Percentiles rank a stretch among this genome's conserved stretches.
These are phyloP conservation scores for Nakaseomyces kungkrabaensis DNA, from an alignment of 1,139 yeast genomes.

Conservation along the genomic window DNA sequence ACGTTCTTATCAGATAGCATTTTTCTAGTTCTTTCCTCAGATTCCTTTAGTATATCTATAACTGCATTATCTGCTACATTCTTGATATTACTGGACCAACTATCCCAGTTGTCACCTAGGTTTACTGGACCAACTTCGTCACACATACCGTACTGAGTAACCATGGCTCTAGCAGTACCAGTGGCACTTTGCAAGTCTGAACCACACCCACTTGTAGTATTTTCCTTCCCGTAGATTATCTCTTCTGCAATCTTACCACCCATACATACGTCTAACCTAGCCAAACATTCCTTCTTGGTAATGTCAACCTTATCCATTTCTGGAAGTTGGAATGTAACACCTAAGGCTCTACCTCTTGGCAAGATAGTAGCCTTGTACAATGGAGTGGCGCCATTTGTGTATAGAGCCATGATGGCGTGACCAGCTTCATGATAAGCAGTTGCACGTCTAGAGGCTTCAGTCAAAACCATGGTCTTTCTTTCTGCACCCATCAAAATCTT, in stretches of 20 bases:
- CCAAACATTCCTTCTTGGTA: slow-evolving; percentile 80
- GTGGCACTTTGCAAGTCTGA: slow-evolving; percentile 88
- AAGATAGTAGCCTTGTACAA: slow-evolving; percentile 92
- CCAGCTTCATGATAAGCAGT: slow-evolving; percentile 99
- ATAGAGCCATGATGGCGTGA: slow-evolving; percentile 96
- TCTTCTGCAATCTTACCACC: slow-evolving; percentile 99
- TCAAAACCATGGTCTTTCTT: slow-evolving; percentile 91
- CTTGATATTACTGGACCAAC: slow-evolving; percentile 84
- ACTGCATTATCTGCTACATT: slow-evolving; percentile 92
- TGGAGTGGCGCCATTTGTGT: slow-evolving; percentile 91
- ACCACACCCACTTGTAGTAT: slow-evolving; percentile 91
- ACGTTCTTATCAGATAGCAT: slow-evolving; percentile 49
- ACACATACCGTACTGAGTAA: slow-evolving; percentile 93
- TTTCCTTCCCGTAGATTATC: slow-evolving; percentile 77
- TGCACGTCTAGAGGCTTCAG: slow-evolving; percentile 85
- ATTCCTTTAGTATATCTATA: slow-evolving; percentile 55
- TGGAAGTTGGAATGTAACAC: slow-evolving; percentile 93
- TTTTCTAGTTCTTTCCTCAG: slow-evolving; percentile 72
- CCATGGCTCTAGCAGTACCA: slow-evolving; percentile 91
- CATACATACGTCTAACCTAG: slow-evolving; percentile 93
- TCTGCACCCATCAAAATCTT: slow-evolving; percentile 97
- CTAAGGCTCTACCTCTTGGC: slow-evolving; percentile 94
- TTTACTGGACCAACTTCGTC: slow-evolving; percentile 87
- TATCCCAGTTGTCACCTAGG: slow-evolving; percentile 80
- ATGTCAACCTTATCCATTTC: slow-evolving; percentile 97